Percentiles rank a stretch among this genome's conserved stretches.
Evolutionary conservation across 2,329 filamentous ascomycete species (phyloP).

Genomic region (Zymoseptoria pseudotritici): DNA sequence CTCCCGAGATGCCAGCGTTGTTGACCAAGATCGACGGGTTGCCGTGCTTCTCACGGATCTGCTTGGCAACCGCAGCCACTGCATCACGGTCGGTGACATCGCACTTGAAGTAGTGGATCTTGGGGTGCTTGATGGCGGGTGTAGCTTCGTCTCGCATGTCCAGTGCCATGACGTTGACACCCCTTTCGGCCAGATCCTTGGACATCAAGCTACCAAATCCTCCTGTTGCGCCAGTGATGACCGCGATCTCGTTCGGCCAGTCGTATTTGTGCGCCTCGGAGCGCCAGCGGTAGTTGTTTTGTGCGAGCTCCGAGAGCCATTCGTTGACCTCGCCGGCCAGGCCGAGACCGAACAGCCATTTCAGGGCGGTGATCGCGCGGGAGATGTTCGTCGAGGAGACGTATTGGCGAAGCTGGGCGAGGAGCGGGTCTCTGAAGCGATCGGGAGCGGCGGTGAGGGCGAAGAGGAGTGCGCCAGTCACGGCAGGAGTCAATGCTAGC

Average conservation of each 20-base stretch:
- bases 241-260: conserved; percentile 32
- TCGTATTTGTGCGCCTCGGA: conserved; percentile 30
- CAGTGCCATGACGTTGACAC: conserved; percentile 33
- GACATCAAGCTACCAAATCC: conserved; percentile 35
- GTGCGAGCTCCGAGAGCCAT: conserved; percentile 23
- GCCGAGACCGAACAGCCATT: conserved; percentile 28
- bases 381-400: conserved; percentile 23
- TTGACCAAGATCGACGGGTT: conserved; percentile 44
- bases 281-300: conserved; percentile 33
- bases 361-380: conserved; percentile 21
- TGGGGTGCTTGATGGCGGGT: conserved; percentile 25
- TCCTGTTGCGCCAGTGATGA: conserved; percentile 29
- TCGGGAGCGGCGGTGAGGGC: conserved; percentile 25
- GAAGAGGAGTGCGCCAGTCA: conserved; percentile 26
- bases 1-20: conserved; percentile 44
- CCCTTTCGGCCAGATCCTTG: conserved; percentile 29
- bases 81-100: conserved; percentile 43
- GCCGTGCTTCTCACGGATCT: conserved; percentile 35
- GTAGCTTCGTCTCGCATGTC: conserved; percentile 32
- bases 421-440: conserved; percentile 22
- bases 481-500: conserved; percentile 19
- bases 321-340: conserved; percentile 22
- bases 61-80: conserved; percentile 35
- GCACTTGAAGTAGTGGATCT: conserved; percentile 36
- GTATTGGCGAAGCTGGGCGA: conserved; percentile 21